Evolutionary conservation across 2,329 filamentous ascomycete genomes (phyloP).

Genomic region (Aspergillus bombycis): DNA sequence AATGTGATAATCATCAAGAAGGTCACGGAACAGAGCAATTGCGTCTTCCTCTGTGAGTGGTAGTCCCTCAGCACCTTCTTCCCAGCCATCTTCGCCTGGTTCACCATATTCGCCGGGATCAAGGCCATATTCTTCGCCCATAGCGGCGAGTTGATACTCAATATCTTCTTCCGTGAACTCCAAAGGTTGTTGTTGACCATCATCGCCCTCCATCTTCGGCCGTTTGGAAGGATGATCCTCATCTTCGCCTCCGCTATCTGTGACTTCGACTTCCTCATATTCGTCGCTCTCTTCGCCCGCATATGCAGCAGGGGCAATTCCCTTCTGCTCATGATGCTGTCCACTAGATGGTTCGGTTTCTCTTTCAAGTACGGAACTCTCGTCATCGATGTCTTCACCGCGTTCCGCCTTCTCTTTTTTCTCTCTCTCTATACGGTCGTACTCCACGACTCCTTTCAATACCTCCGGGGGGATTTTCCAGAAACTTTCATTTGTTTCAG

Average conservation of each 20-base stretch:
- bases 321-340: conserved; percentile 18
- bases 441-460: conserved; percentile 71
- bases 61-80: conserved; percentile 72
- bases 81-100: conserved; percentile 58
- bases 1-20: conserved; percentile 79
- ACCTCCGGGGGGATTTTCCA: conserved; percentile 94
- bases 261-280: conserved; percentile 78
- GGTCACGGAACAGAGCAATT: conserved; percentile 76
- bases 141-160: conserved; percentile 84
- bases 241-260: conserved; percentile 58
- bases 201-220: conserved; percentile 57
- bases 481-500: conserved; percentile 81
- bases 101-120: conserved; percentile 77
- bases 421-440: conserved; percentile 72
- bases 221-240: conserved; percentile 58
- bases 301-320: conserved; percentile 32
- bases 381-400: conserved; percentile 30
- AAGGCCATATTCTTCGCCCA: conserved; percentile 82
- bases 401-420: conserved; percentile 61
- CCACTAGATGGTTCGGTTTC: conserved; percentile 12
- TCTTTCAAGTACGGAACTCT: conserved; percentile 22
- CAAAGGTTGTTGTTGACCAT: conserved; percentile 53
- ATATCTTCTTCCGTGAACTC: conserved; percentile 96
- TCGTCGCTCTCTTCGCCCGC: conserved; percentile 64
- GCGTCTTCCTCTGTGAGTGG: conserved; percentile 76